Conservation (phyloP, 495 filamentous ascomycete genomes). For the Penicillium longicatenatum region DNA sequence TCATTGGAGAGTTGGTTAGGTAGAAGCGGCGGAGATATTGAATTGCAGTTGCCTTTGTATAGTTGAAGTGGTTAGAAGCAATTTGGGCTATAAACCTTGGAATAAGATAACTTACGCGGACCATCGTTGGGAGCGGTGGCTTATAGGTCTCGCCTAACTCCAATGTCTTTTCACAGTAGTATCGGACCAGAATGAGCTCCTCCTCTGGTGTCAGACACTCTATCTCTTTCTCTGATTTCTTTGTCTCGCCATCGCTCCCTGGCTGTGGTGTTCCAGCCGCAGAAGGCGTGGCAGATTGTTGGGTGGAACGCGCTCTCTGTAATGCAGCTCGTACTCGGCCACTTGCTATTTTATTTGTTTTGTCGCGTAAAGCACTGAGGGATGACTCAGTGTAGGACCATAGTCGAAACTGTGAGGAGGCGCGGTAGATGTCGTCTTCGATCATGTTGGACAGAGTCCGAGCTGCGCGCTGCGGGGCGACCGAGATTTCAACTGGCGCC, state of each 20-base stretch:
- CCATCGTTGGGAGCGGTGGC: conserved; percentile 76
- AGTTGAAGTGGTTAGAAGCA: neutral
- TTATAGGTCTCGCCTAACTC: conserved; percentile 76
- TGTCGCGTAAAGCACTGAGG: conserved; percentile 66
- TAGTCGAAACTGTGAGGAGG: conserved; percentile 82
- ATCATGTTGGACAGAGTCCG: conserved; percentile 44
- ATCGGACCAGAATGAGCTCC: conserved; percentile 77
- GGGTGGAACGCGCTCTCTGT: conserved; percentile 45
- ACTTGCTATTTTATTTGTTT: conserved; percentile 73
- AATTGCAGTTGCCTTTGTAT: conserved; percentile 73
- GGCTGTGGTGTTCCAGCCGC: conserved; percentile 41
- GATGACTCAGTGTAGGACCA: conserved; percentile 89
- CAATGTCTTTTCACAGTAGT: conserved; percentile 73
- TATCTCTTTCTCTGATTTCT: conserved; percentile 50
- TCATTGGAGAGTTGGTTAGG: conserved; percentile 90
- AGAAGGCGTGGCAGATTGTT: conserved; percentile 40
- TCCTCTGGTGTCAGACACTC: conserved; percentile 79
- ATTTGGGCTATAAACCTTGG: too few relatives aligned
- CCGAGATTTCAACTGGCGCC: neutral
- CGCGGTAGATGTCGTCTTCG: conserved; percentile 90
- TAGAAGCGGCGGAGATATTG: conserved; percentile 95
- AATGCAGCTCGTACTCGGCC: conserved; percentile 69
- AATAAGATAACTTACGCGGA: conserved; percentile 58
- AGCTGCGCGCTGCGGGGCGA: neutral
- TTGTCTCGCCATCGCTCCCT: conserved; percentile 36